These are phyloP conservation scores for Geotrichum candidum DNA, from an alignment of 1,139 yeast genomes.

Conservation along the genomic window DNA sequence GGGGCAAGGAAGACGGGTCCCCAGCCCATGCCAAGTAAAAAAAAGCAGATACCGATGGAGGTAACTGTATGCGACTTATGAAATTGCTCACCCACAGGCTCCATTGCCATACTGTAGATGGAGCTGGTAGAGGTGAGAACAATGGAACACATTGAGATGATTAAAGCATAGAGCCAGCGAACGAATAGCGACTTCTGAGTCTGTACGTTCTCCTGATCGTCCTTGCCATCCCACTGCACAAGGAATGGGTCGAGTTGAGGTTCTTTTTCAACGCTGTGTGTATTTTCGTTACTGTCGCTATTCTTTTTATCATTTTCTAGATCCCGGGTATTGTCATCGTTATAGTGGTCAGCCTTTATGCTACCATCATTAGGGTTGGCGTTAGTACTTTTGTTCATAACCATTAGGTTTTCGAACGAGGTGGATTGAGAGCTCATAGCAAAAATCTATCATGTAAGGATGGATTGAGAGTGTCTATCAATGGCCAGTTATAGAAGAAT, in stretches of 20 bases:
- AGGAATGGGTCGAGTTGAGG: slow-evolving; percentile 26
- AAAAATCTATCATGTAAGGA: not conserved
- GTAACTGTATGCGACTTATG: slow-evolving; percentile 53
- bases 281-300: not conserved
- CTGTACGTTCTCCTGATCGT: slow-evolving; percentile 53
- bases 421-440: not conserved
- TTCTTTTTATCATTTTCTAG: not conserved
- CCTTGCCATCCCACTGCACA: slow-evolving; percentile 32
- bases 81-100: slow-evolving; percentile 44
- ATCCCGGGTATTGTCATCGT: not conserved
- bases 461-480: not conserved
- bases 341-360: not conserved
- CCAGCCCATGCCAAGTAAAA: slow-evolving; percentile 59
- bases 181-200: slow-evolving; percentile 33
- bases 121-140: slow-evolving; percentile 50
- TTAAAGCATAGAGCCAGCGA: slow-evolving; percentile 50
- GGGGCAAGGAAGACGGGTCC: slow-evolving; percentile 75
- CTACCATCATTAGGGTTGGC: not conserved
- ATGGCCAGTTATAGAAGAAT: not conserved
- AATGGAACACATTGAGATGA: slow-evolving; percentile 45
- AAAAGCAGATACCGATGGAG: slow-evolving; percentile 57
- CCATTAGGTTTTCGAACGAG: not conserved
- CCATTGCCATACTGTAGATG: slow-evolving; percentile 52
- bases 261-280: not conserved
- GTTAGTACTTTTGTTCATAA: not conserved